Evolutionary conservation across 2,329 filamentous ascomycete genomes (phyloP).

Genomic region (Ascochyta viciae-villosae): DNA sequence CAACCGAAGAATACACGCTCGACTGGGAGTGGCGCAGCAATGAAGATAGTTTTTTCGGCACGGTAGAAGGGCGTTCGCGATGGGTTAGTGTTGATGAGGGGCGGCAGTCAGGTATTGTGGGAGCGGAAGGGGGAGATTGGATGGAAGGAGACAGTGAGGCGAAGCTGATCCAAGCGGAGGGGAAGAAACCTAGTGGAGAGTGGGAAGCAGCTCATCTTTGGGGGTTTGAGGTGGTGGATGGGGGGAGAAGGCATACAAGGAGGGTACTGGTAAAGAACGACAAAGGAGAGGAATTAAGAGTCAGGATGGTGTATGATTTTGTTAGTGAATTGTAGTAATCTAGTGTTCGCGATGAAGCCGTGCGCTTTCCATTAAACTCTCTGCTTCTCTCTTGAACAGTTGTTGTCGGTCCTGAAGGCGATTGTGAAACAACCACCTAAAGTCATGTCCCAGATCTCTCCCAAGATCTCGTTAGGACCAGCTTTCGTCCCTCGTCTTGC

Average conservation of each 20-base stretch:
- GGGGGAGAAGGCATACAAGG: slow-evolving; percentile 19
- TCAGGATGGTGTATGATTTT: slow-evolving; percentile 24
- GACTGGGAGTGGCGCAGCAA: no score
- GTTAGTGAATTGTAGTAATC: slow-evolving; percentile 3
- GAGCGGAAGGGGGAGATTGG: slow-evolving; percentile 10
- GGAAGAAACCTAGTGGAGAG: slow-evolving; percentile 15
- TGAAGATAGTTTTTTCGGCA: slow-evolving; percentile 13
- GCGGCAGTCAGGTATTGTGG: slow-evolving; percentile 7
- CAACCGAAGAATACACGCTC: background rate
- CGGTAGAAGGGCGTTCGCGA: slow-evolving; percentile 18
- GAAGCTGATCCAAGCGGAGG: slow-evolving; percentile 18
- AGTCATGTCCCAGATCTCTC: no score
- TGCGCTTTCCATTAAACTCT: no score
- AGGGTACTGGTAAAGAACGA: slow-evolving; percentile 15
- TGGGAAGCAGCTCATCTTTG: slow-evolving; percentile 25
- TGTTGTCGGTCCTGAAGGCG: no score
- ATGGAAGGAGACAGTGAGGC: slow-evolving; percentile 19
- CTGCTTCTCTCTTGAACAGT: no score
- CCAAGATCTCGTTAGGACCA: no score
- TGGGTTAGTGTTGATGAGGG: slow-evolving; percentile 21
- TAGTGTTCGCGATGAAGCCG: no score
- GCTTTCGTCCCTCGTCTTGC: no score
- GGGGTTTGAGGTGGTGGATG: slow-evolving; percentile 21
- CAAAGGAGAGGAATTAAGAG: slow-evolving; percentile 16
- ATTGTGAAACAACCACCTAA: no score